A percentile compares a stretch with the other conserved stretches of the same genome.
Evolutionary conservation across 83 land plant genomes (phyloP).

Genomic region (Picea abies): DNA sequence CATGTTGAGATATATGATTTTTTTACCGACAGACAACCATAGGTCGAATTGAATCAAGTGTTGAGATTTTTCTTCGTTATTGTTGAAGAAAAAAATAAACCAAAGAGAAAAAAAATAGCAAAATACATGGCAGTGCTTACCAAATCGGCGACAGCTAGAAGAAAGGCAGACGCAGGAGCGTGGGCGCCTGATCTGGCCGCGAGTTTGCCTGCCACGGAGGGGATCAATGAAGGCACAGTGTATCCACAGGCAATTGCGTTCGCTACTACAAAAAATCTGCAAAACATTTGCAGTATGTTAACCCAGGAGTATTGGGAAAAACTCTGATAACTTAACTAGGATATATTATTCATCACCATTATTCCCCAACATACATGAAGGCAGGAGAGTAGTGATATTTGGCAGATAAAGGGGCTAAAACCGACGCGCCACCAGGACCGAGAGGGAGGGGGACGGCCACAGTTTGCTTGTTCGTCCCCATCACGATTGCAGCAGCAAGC

Average conservation of each 20-base stretch:
- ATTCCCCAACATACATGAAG: conserved; percentile 25
- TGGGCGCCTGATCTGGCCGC: background rate
- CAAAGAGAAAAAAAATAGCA: no score
- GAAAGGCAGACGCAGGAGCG: background rate
- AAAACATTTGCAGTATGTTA: background rate
- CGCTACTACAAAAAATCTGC: conserved; percentile 40
- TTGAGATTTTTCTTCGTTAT: no score
- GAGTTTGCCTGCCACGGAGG: background rate
- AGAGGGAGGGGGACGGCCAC: conserved; percentile 8
- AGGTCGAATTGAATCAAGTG: no score
- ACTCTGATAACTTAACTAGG: no score
- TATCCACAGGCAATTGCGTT: conserved; percentile 35
- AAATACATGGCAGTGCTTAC: background rate
- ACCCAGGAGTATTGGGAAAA: no score
- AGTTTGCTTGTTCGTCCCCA: conserved; percentile 49
- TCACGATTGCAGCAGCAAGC: conserved; percentile 26
- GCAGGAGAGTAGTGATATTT: conserved; percentile 58
- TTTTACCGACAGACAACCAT: no score
- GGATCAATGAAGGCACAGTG: conserved; percentile 23
- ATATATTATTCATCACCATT: no score
- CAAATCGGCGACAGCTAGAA: background rate
- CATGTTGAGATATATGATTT: no score
- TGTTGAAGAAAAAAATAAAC: no score
- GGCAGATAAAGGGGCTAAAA: conserved; percentile 10
- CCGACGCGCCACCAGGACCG: background rate